Evolutionary conservation across 768 basidiomycete species (phyloP).

Genomic region (Terana coerulea): DNA sequence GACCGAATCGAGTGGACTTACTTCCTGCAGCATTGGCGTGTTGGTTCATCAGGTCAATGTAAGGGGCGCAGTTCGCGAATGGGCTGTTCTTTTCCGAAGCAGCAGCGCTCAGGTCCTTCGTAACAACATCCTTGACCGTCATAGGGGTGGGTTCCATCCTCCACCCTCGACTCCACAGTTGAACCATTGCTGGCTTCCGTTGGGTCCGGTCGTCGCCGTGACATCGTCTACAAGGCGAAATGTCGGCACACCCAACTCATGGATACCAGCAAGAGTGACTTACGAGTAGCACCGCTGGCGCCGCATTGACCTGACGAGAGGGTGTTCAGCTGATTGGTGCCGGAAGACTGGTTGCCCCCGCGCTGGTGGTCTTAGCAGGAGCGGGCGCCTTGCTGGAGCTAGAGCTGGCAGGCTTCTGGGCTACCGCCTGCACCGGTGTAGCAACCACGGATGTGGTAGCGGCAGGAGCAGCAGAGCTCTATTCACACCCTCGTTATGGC

Average conservation of each 20-base stretch:
- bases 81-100: constrained; percentile 46
- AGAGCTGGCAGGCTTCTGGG: constrained; percentile 1
- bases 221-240: constrained; percentile 39
- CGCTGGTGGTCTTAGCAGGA: constrained; percentile 38
- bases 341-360: constrained; percentile 31
- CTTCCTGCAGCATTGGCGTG: constrained; percentile 39
- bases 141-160: constrained; percentile 77
- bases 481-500: too few relatives aligned
- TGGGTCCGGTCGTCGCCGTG: constrained; percentile 54
- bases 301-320: constrained; percentile 40
- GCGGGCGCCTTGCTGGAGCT: constrained; percentile 25
- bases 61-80: constrained; percentile 56
- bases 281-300: constrained; percentile 46
- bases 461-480: too few relatives aligned
- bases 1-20: too few relatives aligned
- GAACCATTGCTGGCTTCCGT: constrained; percentile 70
- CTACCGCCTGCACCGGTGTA: too few relatives aligned
- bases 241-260: too few relatives aligned
- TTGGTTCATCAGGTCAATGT: too few relatives aligned
- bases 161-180: constrained; percentile 66
- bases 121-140: constrained; percentile 45
- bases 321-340: constrained; percentile 27
- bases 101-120: constrained; percentile 43
- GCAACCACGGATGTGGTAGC: too few relatives aligned
- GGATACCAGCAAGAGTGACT: constrained; percentile 14